phyloP scores from a whole-genome alignment of 2,329 filamentous ascomycete species.

The Raffaelea deltoideospora region DNA sequence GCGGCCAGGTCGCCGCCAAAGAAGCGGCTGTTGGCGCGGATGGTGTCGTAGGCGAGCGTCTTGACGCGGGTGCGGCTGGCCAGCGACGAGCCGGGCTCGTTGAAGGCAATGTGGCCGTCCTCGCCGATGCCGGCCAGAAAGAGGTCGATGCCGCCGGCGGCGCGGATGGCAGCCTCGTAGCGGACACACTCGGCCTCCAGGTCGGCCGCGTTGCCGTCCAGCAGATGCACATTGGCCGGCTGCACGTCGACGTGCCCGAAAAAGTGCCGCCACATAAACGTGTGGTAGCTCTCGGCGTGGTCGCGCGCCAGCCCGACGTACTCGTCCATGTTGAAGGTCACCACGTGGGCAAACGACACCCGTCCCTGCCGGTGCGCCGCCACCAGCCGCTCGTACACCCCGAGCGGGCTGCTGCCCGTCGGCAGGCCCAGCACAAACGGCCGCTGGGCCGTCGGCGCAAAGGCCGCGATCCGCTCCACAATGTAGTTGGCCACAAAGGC shows the following conservation, averaged over 20 bases:
- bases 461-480: conserved; percentile 55
- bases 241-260: conserved; percentile 60
- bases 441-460: conserved; percentile 44
- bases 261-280: conserved; percentile 72
- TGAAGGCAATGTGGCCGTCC: conserved; percentile 71
- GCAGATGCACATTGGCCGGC: conserved; percentile 54
- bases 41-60: conserved; percentile 65
- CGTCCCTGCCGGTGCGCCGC: conserved; percentile 41
- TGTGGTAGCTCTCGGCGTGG: conserved; percentile 65
- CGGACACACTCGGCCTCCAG: conserved; percentile 54
- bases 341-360: conserved; percentile 43
- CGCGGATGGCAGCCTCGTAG: conserved; percentile 57
- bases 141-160: conserved; percentile 57
- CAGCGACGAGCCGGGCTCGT: conserved; percentile 61
- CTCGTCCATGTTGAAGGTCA: conserved; percentile 59
- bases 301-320: conserved; percentile 59
- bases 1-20: conserved; percentile 48
- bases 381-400: conserved; percentile 55
- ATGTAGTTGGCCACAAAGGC: conserved; percentile 60
- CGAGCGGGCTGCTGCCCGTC: conserved; percentile 55
- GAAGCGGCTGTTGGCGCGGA: conserved; percentile 61
- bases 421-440: conserved; percentile 62
- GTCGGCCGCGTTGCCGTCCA: conserved; percentile 56
- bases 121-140: conserved; percentile 65
- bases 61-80: conserved; percentile 58